Conservation (phyloP, 805 yeast genomes). For the Kluyveromyces aestuarii region DNA sequence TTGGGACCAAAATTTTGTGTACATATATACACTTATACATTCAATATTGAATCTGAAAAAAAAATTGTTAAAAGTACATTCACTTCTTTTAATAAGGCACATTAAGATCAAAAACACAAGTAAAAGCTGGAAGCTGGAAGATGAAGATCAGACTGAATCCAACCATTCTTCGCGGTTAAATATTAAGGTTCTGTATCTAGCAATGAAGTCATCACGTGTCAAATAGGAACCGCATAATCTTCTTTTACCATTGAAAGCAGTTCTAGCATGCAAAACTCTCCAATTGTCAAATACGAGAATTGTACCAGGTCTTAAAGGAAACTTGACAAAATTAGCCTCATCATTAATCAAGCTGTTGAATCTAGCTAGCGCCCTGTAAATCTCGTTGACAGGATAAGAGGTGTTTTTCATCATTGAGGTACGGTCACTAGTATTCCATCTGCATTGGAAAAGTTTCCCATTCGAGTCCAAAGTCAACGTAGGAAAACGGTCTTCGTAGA, state of each 20-base stretch:
- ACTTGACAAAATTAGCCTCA: slow-evolving; percentile 41
- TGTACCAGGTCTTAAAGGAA: slow-evolving; percentile 55
- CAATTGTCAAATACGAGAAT: slow-evolving; percentile 63
- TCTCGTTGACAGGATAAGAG: slow-evolving; percentile 31
- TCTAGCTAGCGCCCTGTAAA: slow-evolving; percentile 48
- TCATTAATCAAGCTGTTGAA: slow-evolving; percentile 48
- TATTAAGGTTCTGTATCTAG: slow-evolving; percentile 36
- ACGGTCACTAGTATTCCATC: slow-evolving; percentile 68
- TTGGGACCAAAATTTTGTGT: no score
- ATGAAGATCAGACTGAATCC: slow-evolving; percentile 5
- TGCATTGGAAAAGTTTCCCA: slow-evolving; percentile 48
- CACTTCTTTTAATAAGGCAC: no score
- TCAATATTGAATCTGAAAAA: no score
- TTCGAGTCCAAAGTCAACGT: slow-evolving; percentile 43
- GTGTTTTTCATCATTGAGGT: slow-evolving; percentile 48
- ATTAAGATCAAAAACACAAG: no score
- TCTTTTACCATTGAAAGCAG: slow-evolving; percentile 56
- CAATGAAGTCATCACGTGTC: slow-evolving; percentile 57
- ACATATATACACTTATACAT: no score
- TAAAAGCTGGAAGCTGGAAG: no score
- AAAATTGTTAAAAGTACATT: no score
- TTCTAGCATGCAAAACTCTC: slow-evolving; percentile 63
- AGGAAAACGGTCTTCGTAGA: slow-evolving; percentile 46
- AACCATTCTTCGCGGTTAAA: slow-evolving; percentile 41
- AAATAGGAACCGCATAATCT: slow-evolving; percentile 67